Conservation (phyloP, 2,329 filamentous ascomycete species). For the Venturia pyrina region DNA sequence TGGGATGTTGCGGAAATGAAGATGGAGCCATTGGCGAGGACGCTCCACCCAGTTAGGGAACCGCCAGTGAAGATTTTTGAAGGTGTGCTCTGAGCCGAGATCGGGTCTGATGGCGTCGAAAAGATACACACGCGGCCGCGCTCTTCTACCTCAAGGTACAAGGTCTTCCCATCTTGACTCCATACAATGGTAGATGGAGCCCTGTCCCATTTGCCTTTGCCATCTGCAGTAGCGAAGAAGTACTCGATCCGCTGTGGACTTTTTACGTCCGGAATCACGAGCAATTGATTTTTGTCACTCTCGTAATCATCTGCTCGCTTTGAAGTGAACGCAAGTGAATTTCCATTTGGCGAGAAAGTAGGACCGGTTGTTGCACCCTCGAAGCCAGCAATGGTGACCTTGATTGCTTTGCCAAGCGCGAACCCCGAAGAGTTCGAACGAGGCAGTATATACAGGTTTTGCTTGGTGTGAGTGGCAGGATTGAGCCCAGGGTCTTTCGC, state of each 20-base stretch:
- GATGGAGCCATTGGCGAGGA: slow-evolving; percentile 42
- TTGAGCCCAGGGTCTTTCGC: slow-evolving; percentile 64
- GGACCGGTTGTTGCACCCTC: slow-evolving; percentile 57
- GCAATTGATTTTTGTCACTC: slow-evolving; percentile 61
- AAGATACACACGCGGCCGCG: slow-evolving; percentile 53
- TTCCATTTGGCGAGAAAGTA: slow-evolving; percentile 64
- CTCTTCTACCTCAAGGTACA: slow-evolving; percentile 69
- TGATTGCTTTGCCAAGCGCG: slow-evolving; percentile 31
- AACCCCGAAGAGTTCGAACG: slow-evolving; percentile 42
- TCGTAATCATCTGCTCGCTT: slow-evolving; percentile 75
- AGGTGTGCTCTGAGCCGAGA: slow-evolving; percentile 15
- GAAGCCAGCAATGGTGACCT: slow-evolving; percentile 47
- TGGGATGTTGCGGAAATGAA: slow-evolving; percentile 60
- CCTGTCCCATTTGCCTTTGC: slow-evolving; percentile 49
- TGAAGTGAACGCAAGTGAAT: slow-evolving; percentile 62
- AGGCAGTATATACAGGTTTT: slow-evolving; percentile 66
- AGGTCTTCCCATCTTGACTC: slow-evolving; percentile 43
- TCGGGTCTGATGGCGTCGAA: slow-evolving; percentile 47
- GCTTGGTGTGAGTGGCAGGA: slow-evolving; percentile 67
- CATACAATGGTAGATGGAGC: slow-evolving; percentile 43
- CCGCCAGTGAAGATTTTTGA: slow-evolving; percentile 25
- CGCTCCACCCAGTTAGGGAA: slow-evolving; percentile 34
- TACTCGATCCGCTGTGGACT: slow-evolving; percentile 37
- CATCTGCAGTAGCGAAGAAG: slow-evolving; percentile 50
- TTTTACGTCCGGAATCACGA: slow-evolving; percentile 53